phyloP scores from a whole-genome alignment of 257 asterid genomes.

The Penstemon barbatus region DNA sequence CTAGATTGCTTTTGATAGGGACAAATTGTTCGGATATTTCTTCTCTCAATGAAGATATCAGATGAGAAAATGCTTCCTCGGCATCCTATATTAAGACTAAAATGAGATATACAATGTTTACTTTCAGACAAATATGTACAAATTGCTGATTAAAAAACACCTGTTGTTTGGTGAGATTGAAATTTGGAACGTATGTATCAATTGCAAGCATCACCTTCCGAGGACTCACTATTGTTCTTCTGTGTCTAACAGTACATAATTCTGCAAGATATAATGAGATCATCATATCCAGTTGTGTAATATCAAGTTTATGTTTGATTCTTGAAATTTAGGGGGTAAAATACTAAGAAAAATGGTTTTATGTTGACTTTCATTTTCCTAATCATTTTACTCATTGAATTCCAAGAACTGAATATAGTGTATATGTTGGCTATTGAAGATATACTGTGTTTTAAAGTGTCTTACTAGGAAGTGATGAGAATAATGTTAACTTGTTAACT shows the following conservation, averaged over 20 bases:
- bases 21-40: slow-evolving; percentile 67
- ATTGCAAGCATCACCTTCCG: slow-evolving; percentile 68
- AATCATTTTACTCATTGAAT: too few species aligned
- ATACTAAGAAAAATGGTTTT: too few species aligned
- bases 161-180: slow-evolving; percentile 86
- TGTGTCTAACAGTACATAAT: slow-evolving; percentile 52
- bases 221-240: slow-evolving; percentile 67
- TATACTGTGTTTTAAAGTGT: too few species aligned
- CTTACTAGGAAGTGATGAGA: too few species aligned
- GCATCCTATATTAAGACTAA: slow-evolving; percentile 70
- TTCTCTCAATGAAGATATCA: slow-evolving; percentile 73
- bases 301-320: too few species aligned
- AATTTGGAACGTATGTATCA: slow-evolving; percentile 68
- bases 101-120: slow-evolving; percentile 11
- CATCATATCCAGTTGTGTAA: background rate
- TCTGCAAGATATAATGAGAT: slow-evolving; percentile 48
- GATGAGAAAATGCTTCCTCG: slow-evolving; percentile 89
- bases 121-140: slow-evolving; percentile 16
- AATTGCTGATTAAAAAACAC: slow-evolving; percentile 37
- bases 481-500: too few species aligned
- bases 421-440: too few species aligned
- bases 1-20: slow-evolving; percentile 48
- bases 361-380: too few species aligned
- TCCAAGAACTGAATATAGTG: too few species aligned
- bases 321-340: too few species aligned